A percentile compares a stretch with the other conserved stretches of the same genome.
These are phyloP conservation scores for Erythrobasidium hasegawianum DNA, from an alignment of 1,284 basidiomycete species.

Conservation along the genomic window DNA sequence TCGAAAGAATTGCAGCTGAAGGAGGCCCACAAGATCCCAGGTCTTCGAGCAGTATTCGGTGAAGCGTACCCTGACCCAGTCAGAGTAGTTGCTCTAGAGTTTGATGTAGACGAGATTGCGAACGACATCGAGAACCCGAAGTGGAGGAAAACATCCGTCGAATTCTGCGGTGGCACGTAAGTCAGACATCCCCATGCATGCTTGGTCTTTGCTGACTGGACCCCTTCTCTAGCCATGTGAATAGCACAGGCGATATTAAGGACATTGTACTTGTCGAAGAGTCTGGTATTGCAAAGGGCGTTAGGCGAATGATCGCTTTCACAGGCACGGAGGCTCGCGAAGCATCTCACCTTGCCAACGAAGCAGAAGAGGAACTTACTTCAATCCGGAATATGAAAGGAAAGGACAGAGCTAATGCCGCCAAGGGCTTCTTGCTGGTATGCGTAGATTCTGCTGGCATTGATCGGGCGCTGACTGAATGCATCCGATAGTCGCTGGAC, in stretches of 20 bases:
- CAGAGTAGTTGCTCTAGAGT: slow-evolving; percentile 86
- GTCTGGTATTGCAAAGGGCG: slow-evolving; percentile 95
- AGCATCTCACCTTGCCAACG: slow-evolving; percentile 67
- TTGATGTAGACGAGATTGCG: slow-evolving; percentile 77
- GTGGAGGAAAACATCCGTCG: slow-evolving; percentile 86
- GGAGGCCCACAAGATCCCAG: slow-evolving; percentile 80
- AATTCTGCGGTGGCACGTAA: slow-evolving; percentile 97
- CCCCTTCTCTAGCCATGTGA: slow-evolving; percentile 66
- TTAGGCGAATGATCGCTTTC: slow-evolving; percentile 87
- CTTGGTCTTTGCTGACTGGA: background rate
- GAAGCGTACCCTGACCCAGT: slow-evolving; percentile 98
- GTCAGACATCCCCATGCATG: slow-evolving; percentile 47
- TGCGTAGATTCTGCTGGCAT: slow-evolving; percentile 47
- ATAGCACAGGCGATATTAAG: slow-evolving; percentile 92
- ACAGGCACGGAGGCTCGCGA: slow-evolving; percentile 89
- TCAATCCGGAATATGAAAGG: slow-evolving; percentile 64
- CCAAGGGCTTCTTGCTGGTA: slow-evolving; percentile 77
- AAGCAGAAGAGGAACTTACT: slow-evolving; percentile 63
- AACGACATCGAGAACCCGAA: slow-evolving; percentile 80
- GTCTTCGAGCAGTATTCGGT: slow-evolving; percentile 92
- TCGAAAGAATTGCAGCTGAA: slow-evolving; percentile 81
- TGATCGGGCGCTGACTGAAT: background rate
- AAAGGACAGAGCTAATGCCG: slow-evolving; percentile 74
- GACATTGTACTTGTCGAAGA: slow-evolving; percentile 92
- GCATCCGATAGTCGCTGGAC: slow-evolving; percentile 68